Conservation (phyloP, 2,329 filamentous ascomycete genomes). For the Claviceps arundinis region DNA sequence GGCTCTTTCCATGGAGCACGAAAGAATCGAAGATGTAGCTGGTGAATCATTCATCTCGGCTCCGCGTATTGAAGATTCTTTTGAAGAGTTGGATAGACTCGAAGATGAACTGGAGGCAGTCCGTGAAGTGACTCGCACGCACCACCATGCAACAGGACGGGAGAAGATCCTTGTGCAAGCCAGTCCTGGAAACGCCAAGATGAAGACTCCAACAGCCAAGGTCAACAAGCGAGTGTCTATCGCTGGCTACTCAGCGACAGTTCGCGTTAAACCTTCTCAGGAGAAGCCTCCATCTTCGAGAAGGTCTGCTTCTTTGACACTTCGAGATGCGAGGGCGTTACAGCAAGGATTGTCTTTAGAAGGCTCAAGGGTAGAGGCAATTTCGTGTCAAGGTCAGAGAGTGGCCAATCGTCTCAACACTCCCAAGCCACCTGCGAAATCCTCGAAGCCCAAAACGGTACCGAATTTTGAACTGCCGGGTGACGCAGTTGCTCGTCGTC, state of each 20-base stretch:
- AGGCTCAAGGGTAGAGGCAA: conserved; percentile 7
- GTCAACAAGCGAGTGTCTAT: conserved; percentile 17
- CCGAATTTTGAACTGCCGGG: conserved; percentile 50
- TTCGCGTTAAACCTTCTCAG: conserved; percentile 27
- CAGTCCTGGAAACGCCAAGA: background rate
- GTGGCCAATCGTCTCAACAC: conserved; percentile 6
- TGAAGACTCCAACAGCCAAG: conserved; percentile 8
- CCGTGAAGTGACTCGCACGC: conserved; percentile 22
- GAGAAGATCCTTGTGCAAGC: conserved; percentile 3
- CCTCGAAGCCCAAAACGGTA: conserved; percentile 39
- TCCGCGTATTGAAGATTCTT: conserved; percentile 48
- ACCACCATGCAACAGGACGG: conserved; percentile 15
- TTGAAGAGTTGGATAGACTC: conserved; percentile 47
- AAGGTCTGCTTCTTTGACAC: conserved; percentile 27
- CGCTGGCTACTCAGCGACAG: conserved; percentile 23
- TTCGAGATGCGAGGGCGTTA: conserved; percentile 16
- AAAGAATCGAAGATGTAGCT: conserved; percentile 21
- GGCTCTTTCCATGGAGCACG: conserved; percentile 17
- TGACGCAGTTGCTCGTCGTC: conserved; percentile 42
- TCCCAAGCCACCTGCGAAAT: conserved; percentile 35
- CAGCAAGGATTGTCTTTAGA: conserved; percentile 5
- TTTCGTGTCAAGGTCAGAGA: conserved; percentile 11
- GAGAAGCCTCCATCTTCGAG: conserved; percentile 26
- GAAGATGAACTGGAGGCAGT: conserved; percentile 49
- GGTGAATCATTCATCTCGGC: conserved; percentile 21